Base-by-base conservation (phyloP, 2,329 filamentous ascomycete genomes). In the Pestalotiopsis sp. region DNA sequence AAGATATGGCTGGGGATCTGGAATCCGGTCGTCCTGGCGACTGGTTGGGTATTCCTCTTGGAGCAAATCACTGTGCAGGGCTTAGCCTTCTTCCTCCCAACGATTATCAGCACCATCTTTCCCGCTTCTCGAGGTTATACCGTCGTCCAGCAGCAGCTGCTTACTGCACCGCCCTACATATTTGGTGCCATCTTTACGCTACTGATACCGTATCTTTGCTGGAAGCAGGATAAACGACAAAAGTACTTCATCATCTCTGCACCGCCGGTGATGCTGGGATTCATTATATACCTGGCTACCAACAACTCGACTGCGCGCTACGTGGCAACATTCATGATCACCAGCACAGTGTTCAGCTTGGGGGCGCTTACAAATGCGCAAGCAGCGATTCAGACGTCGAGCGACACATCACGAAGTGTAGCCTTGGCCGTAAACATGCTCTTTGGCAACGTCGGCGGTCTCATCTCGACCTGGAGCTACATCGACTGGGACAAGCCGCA, bases 391-490 rank as follows among this genome's bases (percentile, higher is more conserved):
- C 93, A 93, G 72, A 90, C 93, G 0, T 86, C 93, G 7, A 90
- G 88, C 3, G 92, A 93, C 72, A 92, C 91, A 0, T 89, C 91
- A 0, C 85, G 91, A 14, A 88, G 88, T 11, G 86, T 89, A 0
- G 90, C 90, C 3, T 91, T 93, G 59, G 90, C 88, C 12, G 87
- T 86, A 0, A 89, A 88, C 66, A 89, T 93, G 74, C 93, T 93
- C 90, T 81, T 92, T 27, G 92, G 91, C 36, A 93, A 93, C 67
- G 76, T 93, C n/a, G 92, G 92, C 2, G 92, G 91, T 0, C 77
- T 93, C 41, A 85, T 92, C 68, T 85, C 87, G 1, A 91, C 88
- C 0, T 92, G 90, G 90, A 85, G 83, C 1, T 92, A 91, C 78
- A 74, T 92, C 17, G 85, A 86, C 0, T 87, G 81, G 72, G 91